Evolutionary conservation across 257 asterid genomes (phyloP).

Genomic region (Handroanthus guayacan): DNA sequence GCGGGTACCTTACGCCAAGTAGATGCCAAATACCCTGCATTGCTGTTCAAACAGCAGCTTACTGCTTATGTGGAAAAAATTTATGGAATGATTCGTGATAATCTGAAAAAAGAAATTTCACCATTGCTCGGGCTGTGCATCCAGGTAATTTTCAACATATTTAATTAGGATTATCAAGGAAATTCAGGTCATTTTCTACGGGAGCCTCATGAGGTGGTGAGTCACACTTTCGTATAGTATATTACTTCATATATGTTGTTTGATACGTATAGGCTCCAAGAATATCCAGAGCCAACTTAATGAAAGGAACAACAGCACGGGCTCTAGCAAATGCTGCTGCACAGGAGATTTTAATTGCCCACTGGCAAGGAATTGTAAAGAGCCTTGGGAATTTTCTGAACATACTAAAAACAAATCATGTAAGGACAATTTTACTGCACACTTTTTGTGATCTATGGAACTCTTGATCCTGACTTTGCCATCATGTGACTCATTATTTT

Average conservation of each 20-base stretch:
- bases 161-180: conserved; percentile 3
- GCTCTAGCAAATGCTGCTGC: conserved; percentile 88
- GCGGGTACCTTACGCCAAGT: conserved; percentile 75
- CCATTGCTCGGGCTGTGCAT: conserved; percentile 91
- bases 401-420: conserved; percentile 75
- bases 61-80: conserved; percentile 92
- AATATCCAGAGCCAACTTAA: conserved; percentile 83
- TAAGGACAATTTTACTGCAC: conserved; percentile 42
- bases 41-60: conserved; percentile 88
- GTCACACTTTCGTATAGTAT: background rate
- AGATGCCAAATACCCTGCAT: conserved; percentile 98
- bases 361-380: conserved; percentile 96
- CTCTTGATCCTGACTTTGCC: background rate
- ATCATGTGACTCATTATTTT: too few species aligned
- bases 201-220: background rate
- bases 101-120: conserved; percentile 87
- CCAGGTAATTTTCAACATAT: conserved; percentile 62
- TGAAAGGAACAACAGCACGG: conserved; percentile 88
- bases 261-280: conserved; percentile 82
- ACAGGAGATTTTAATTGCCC: conserved; percentile 91
- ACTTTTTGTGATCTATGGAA: conserved; percentile 1
- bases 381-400: conserved; percentile 71
- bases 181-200: conserved; percentile 26
- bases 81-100: conserved; percentile 90
- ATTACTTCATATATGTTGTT: conserved; percentile 17